These are phyloP conservation scores for Suillus bovinus DNA, from an alignment of 768 basidiomycete species.

Conservation along the genomic window DNA sequence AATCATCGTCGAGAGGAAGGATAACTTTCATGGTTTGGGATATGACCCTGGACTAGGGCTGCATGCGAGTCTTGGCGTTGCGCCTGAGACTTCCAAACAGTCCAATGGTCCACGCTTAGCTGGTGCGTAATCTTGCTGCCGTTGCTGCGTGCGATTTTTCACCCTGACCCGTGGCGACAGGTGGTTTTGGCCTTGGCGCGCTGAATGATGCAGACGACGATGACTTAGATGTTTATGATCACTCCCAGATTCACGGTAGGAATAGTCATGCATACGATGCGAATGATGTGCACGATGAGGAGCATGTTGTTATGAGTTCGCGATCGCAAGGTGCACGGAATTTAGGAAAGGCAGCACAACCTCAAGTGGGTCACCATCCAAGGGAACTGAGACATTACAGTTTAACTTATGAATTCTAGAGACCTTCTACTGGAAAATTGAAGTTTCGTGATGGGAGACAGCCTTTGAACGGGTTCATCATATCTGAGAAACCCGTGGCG, in stretches of 20 bases:
- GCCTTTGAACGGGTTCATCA: slow-evolving; percentile 73
- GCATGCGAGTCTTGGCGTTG: slow-evolving; percentile 54
- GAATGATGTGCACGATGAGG: slow-evolving; percentile 64
- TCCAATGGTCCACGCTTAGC: slow-evolving; percentile 54
- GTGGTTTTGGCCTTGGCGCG: slow-evolving; percentile 87
- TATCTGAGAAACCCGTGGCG: slow-evolving; percentile 64
- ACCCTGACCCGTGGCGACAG: slow-evolving; percentile 36
- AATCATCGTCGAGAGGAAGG: slow-evolving; percentile 64
- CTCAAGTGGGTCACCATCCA: slow-evolving; percentile 10
- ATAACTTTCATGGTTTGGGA: slow-evolving; percentile 80
- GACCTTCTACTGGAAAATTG: slow-evolving; percentile 7
- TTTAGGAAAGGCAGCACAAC: slow-evolving; percentile 1
- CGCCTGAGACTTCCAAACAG: slow-evolving; percentile 20
- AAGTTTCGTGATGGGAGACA: slow-evolving; percentile 75
- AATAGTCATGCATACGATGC: slow-evolving; percentile 67
- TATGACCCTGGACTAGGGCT: slow-evolving; percentile 67
- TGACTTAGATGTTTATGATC: slow-evolving; percentile 83
- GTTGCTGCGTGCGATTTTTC: not conserved
- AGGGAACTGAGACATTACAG: not conserved
- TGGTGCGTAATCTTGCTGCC: slow-evolving; percentile 38
- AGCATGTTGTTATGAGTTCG: slow-evolving; percentile 45
- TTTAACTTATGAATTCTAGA: slow-evolving; percentile 26
- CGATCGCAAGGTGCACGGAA: slow-evolving; percentile 17
- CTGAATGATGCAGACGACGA: slow-evolving; percentile 95
- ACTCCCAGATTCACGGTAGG: slow-evolving; percentile 34